These are phyloP conservation scores for Pseudogymnoascus sp. DNA, from an alignment of 2,329 filamentous ascomycete species.

Conservation along the genomic window DNA sequence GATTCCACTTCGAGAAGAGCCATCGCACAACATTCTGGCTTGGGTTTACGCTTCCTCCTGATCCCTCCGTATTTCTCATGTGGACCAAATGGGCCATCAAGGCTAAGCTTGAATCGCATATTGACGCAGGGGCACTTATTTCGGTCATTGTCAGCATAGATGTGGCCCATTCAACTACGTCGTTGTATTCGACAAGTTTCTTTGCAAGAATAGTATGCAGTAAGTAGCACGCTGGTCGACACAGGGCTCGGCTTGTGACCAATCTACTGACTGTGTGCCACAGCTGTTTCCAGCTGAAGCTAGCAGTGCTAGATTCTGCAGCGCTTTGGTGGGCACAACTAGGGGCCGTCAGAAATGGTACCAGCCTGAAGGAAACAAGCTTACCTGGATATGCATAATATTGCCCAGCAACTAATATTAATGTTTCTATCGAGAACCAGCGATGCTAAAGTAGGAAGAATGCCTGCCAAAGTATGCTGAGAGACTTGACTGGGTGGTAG, in stretches of 20 bases:
- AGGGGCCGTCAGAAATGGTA: not conserved
- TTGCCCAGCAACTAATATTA: constrained; percentile 66
- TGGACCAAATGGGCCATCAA: constrained; percentile 65
- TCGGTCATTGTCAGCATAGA: constrained; percentile 69
- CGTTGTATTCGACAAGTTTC: constrained; percentile 57
- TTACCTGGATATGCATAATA: constrained; percentile 73
- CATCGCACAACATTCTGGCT: constrained; percentile 69
- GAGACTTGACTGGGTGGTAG: constrained; percentile 29
- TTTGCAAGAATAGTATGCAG: constrained; percentile 59
- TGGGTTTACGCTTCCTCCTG: constrained; percentile 57
- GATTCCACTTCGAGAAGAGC: constrained; percentile 74
- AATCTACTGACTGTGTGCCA: constrained; percentile 69
- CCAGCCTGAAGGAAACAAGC: constrained; percentile 19
- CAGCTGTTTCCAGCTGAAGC: constrained; percentile 57
- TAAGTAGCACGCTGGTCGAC: constrained; percentile 68
- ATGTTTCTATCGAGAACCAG: constrained; percentile 62
- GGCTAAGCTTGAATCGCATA: constrained; percentile 70
- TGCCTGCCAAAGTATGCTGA: constrained; percentile 32
- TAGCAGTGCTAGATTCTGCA: constrained; percentile 27
- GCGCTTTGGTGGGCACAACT: constrained; percentile 39
- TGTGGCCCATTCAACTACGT: constrained; percentile 60
- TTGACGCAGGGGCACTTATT: constrained; percentile 65
- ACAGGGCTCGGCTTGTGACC: constrained; percentile 60
- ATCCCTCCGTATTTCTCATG: constrained; percentile 56
- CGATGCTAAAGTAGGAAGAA: constrained; percentile 49